Conservation (phyloP, 495 filamentous ascomycete species). For the Podospora anserina region DNA sequence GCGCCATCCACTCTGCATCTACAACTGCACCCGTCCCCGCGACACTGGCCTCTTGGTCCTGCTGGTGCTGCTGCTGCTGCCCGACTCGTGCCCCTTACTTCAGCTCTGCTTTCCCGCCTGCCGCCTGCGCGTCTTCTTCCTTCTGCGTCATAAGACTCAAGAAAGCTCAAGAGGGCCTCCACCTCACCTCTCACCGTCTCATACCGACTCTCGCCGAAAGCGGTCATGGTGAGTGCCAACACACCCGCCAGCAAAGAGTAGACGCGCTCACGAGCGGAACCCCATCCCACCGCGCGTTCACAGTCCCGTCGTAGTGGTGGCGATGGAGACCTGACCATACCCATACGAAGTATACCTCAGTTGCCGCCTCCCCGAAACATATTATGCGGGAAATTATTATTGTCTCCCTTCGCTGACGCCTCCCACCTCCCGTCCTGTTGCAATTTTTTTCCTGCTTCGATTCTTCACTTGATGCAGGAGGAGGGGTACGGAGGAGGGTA, state of each 20-base stretch:
- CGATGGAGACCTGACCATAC: neutral
- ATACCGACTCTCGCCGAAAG: neutral
- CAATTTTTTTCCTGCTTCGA: neutral
- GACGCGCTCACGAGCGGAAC: neutral
- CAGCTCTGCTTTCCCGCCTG: constrained; percentile 2
- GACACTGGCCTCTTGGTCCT: neutral
- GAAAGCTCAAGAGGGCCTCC: no score
- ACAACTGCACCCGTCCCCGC: neutral
- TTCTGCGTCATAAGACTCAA: neutral
- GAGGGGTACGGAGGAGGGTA: neutral
- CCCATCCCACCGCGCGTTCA: neutral
- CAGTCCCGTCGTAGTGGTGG: neutral
- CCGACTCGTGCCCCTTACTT: neutral
- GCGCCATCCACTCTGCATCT: constrained; percentile 13
- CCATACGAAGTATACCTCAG: neutral
- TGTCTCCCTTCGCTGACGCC: constrained; percentile 4
- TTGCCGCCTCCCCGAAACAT: neutral
- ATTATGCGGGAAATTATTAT: neutral
- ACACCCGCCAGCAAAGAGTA: neutral
- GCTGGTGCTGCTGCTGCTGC: neutral
- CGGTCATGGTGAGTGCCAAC: neutral
- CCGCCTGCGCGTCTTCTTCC: neutral
- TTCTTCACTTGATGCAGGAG: neutral
- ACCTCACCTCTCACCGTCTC: neutral
- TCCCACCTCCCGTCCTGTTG: neutral